Evolutionary conservation across 352 stramenopile genomes (phyloP).

Genomic region (Phytophthora sp.): DNA sequence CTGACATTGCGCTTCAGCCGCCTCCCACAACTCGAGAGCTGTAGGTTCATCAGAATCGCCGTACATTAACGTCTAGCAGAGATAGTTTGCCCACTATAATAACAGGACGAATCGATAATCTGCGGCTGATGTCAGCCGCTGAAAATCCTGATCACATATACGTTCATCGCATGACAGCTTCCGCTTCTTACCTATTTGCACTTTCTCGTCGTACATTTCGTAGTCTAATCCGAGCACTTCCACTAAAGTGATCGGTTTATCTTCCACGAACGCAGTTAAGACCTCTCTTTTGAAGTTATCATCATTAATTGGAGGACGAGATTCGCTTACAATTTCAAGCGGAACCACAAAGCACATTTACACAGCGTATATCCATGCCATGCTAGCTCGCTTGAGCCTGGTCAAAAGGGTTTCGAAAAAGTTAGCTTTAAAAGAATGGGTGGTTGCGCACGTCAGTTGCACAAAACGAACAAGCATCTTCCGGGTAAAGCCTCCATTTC

Average conservation of each 20-base stretch:
- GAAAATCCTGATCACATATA: no score
- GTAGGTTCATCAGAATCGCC: no score
- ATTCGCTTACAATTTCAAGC: not conserved
- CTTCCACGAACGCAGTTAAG: not conserved
- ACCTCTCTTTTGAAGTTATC: not conserved
- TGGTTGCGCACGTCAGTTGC: not conserved
- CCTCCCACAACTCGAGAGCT: no score
- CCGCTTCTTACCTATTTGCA: no score
- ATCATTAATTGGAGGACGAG: not conserved
- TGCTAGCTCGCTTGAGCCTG: not conserved
- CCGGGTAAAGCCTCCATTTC: not conserved
- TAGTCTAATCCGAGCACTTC: not conserved
- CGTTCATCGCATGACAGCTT: no score
- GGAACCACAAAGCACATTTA: not conserved
- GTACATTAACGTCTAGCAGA: no score
- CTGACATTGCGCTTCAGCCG: no score
- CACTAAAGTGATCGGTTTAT: not conserved
- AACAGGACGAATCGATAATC: no score
- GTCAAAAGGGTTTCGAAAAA: not conserved
- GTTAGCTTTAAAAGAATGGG: not conserved
- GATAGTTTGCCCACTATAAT: no score
- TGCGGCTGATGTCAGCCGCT: no score
- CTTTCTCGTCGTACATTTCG: not conserved
- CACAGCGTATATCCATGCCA: not conserved
- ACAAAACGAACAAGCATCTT: not conserved